These are phyloP conservation scores for Bretziella fagacearum DNA, from an alignment of 2,329 filamentous ascomycete species.

Conservation along the genomic window DNA sequence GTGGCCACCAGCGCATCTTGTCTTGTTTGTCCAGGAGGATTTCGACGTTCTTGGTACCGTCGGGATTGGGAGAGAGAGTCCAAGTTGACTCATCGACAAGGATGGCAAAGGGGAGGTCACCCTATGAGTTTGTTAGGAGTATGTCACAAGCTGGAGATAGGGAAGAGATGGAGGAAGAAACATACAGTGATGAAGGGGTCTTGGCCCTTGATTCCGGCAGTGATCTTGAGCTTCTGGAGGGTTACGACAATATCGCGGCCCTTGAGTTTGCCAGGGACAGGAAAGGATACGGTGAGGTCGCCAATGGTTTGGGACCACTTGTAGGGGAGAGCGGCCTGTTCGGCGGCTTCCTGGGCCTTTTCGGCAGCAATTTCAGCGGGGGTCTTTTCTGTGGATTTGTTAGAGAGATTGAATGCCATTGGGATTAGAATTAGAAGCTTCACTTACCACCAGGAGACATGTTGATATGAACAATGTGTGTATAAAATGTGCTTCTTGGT, in stretches of 20 bases:
- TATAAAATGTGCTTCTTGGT: not conserved
- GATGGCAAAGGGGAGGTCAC: slow-evolving; percentile 66
- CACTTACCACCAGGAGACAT: slow-evolving; percentile 21
- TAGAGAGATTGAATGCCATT: not conserved
- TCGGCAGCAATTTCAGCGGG: slow-evolving; percentile 41
- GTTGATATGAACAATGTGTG: not conserved
- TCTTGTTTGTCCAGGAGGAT: slow-evolving; percentile 90
- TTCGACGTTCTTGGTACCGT: slow-evolving; percentile 52
- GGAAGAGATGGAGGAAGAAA: slow-evolving; percentile 10
- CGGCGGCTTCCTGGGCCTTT: slow-evolving; percentile 57
- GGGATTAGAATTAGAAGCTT: not conserved
- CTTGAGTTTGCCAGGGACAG: slow-evolving; percentile 68
- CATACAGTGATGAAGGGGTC: slow-evolving; percentile 64
- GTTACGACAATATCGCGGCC: slow-evolving; percentile 68
- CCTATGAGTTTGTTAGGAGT: slow-evolving; percentile 36
- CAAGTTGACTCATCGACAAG: slow-evolving; percentile 79
- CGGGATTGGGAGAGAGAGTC: slow-evolving; percentile 59
- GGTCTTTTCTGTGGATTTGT: slow-evolving; percentile 28
- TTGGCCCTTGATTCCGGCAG: slow-evolving; percentile 76
- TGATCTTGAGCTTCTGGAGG: slow-evolving; percentile 61
- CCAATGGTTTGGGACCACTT: slow-evolving; percentile 91
- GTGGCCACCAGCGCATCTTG: slow-evolving; percentile 97
- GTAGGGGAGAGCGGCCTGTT: slow-evolving; percentile 86
- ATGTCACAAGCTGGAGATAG: not conserved
- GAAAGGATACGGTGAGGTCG: slow-evolving; percentile 66